phyloP scores from a whole-genome alignment of 1,284 basidiomycete genomes.

The Amylostereum areolatum region DNA sequence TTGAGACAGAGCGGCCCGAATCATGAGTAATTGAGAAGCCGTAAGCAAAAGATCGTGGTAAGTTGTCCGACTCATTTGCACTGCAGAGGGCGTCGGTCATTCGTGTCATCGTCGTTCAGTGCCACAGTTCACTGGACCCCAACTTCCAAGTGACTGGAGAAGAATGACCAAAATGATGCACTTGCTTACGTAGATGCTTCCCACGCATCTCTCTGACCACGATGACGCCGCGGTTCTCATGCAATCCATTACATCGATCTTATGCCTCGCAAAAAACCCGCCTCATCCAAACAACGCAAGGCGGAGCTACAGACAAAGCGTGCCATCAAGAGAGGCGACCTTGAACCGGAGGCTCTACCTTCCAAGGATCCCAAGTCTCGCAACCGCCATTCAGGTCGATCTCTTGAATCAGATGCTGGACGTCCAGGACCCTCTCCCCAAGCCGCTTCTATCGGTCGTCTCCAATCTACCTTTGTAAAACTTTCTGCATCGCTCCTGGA shows the following conservation, averaged over 20 bases:
- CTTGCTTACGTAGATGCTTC: no score
- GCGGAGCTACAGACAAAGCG: slow-evolving; percentile 67
- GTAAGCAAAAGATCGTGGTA: neutral
- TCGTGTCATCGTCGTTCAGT: no score
- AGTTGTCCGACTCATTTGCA: no score
- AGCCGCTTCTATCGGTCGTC: slow-evolving; percentile 39
- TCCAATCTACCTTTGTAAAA: slow-evolving; percentile 71
- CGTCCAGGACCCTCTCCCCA: slow-evolving; percentile 25
- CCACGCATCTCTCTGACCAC: no score
- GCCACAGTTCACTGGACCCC: no score
- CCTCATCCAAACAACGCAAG: slow-evolving; percentile 66
- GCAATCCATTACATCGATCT: no score
- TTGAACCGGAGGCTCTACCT: slow-evolving; percentile 32
- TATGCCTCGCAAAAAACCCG: slow-evolving; percentile 54
- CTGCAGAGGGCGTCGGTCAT: no score
- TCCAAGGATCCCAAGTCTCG: slow-evolving; percentile 21
- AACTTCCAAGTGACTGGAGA: no score
- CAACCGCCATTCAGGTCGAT: slow-evolving; percentile 10
- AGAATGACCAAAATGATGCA: no score
- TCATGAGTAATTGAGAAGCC: no score
- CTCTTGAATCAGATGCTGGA: slow-evolving; percentile 10
- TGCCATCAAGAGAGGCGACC: slow-evolving; percentile 78
- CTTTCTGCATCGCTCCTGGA: slow-evolving; percentile 61
- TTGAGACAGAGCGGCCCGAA: no score
- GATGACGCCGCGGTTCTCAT: no score